Percentiles rank a stretch among this genome's conserved stretches.
Evolutionary conservation across 78 protist species (phyloP).

Genomic region (Cyanophora paradoxa): DNA sequence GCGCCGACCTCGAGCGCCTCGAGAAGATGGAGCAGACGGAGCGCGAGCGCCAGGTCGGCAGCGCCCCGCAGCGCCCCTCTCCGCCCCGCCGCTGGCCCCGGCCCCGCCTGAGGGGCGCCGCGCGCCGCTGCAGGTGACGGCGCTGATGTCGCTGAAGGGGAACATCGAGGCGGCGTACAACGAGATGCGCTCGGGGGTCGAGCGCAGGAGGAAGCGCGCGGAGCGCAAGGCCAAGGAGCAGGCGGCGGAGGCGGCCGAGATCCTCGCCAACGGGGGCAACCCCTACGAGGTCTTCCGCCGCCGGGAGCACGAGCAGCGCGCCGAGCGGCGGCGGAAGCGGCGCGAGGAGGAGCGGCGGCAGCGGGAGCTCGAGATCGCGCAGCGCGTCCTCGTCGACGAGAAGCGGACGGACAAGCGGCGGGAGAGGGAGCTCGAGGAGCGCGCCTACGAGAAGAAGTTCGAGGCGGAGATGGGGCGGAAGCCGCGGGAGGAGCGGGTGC

Average conservation of each 20-base stretch:
- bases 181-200: background rate
- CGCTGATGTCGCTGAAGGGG: background rate
- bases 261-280: slow-evolving; percentile 13
- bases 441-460: background rate
- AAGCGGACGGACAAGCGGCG: background rate
- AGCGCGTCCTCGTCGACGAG: no score
- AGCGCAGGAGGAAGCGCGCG: background rate
- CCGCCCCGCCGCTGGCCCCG: no score
- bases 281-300: slow-evolving; percentile 14
- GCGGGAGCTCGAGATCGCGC: background rate
- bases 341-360: background rate
- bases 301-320: no score
- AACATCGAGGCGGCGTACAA: background rate
- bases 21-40: no score
- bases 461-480: no score
- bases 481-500: slow-evolving; percentile 2
- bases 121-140: no score
- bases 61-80: no score
- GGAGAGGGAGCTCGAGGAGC: background rate
- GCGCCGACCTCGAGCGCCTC: no score
- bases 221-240: background rate
- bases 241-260: background rate
- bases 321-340: no score
- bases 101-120: no score
- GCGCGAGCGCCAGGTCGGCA: no score